Evolutionary conservation across 768 basidiomycete genomes (phyloP).

Genomic region (Tulasnella calospora): DNA sequence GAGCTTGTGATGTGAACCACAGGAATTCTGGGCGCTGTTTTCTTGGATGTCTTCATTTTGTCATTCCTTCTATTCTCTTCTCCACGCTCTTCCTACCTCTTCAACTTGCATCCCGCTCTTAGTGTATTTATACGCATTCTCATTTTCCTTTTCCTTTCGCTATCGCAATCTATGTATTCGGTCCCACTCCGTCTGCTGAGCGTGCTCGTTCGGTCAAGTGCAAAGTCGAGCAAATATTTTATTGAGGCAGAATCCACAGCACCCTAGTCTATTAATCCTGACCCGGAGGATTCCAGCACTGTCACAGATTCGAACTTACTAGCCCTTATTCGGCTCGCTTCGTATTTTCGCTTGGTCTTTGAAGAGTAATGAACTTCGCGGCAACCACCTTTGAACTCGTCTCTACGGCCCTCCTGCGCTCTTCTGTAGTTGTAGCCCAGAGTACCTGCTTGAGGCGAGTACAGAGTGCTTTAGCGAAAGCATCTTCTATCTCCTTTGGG

Average conservation of each 20-base stretch:
- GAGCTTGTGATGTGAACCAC: conserved; percentile 11
- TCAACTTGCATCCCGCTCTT: background rate
- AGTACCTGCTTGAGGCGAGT: background rate
- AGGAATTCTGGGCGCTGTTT: background rate
- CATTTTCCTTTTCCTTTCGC: background rate
- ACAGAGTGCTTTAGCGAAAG: background rate
- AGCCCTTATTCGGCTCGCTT: background rate
- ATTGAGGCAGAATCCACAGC: background rate
- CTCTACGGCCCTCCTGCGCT: background rate
- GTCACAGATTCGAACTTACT: too few relatives aligned
- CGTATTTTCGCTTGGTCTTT: background rate
- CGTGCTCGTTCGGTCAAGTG: background rate
- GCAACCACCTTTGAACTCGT: background rate
- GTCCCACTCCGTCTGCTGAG: background rate
- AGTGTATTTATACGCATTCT: background rate
- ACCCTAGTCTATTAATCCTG: background rate
- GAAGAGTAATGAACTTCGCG: background rate
- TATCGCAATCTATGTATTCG: background rate
- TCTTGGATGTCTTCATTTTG: background rate
- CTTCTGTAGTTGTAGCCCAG: background rate
- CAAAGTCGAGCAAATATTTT: background rate
- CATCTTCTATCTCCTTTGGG: background rate
- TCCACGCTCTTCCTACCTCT: background rate
- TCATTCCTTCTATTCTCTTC: background rate
- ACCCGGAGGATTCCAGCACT: too few relatives aligned